These are phyloP conservation scores for Begonia masoniana DNA, from an alignment of 306 rosid species.

Conservation along the genomic window DNA sequence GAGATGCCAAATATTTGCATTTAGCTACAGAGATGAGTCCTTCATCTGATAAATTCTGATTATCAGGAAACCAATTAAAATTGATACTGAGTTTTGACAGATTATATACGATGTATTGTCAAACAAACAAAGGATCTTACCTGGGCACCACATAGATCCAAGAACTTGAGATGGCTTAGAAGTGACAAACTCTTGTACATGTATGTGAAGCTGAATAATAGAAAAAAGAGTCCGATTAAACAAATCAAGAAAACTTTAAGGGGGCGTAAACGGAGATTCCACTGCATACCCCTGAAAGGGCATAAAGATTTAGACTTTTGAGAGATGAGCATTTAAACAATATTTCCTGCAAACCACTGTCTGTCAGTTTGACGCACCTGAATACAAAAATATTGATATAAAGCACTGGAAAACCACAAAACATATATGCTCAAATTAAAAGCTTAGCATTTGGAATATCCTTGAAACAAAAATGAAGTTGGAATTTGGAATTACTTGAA, in stretches of 20 bases:
- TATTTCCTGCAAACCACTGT: constrained; percentile 47
- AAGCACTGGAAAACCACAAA: constrained; percentile 4
- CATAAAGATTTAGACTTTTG: constrained; percentile 67
- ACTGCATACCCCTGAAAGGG: constrained; percentile 56
- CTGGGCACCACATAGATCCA: constrained; percentile 88
- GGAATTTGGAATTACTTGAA: too few species aligned
- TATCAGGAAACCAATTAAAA: constrained; percentile 7
- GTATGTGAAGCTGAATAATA: constrained; percentile 53
- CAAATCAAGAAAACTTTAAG: constrained; percentile 3
- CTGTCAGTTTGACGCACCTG: constrained; percentile 70
- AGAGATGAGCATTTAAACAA: constrained; percentile 39
- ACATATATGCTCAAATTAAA: too few species aligned
- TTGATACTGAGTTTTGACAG: constrained; percentile 9
- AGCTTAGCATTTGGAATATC: too few species aligned
- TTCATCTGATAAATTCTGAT: constrained; percentile 69
- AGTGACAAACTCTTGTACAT: constrained; percentile 46
- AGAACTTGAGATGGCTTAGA: constrained; percentile 35
- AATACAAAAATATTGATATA: constrained; percentile 12
- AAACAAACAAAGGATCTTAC: constrained; percentile 21
- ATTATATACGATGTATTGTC: constrained; percentile 2
- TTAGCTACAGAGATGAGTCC: constrained; percentile 49
- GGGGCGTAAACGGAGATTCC: constrained; percentile 6
- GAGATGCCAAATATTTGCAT: constrained; percentile 49
- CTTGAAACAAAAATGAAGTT: too few species aligned
- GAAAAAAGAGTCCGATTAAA: constrained; percentile 11